Evolutionary conservation across 495 filamentous ascomycete species (phyloP).

Genomic region (Annulohypoxylon bovei): DNA sequence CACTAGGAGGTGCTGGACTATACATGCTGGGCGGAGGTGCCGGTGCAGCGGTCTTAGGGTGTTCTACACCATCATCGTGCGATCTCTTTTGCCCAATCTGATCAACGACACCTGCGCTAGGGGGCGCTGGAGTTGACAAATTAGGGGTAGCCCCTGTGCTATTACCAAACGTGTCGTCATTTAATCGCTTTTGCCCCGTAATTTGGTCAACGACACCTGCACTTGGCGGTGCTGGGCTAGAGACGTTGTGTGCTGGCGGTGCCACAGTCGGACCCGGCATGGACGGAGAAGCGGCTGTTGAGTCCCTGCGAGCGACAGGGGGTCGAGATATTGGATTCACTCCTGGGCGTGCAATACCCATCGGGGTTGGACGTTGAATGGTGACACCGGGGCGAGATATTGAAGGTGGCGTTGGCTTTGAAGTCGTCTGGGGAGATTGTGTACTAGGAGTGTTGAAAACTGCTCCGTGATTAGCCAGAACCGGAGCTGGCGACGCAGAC

Average conservation of each 20-base stretch:
- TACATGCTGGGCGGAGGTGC: conserved; percentile 19
- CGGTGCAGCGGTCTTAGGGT: background rate
- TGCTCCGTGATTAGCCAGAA: conserved; percentile 20
- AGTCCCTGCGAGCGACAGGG: conserved; percentile 33
- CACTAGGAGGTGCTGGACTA: conserved; percentile 36
- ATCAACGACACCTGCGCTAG: conserved; percentile 30
- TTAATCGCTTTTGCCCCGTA: conserved; percentile 40
- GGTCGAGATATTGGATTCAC: conserved; percentile 40
- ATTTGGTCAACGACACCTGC: conserved; percentile 48
- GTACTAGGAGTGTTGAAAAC: conserved; percentile 6
- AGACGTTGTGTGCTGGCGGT: conserved; percentile 38
- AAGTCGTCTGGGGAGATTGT: conserved; percentile 5
- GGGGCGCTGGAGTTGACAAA: conserved; percentile 27
- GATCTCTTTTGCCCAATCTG: conserved; percentile 31
- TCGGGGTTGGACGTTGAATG: conserved; percentile 45
- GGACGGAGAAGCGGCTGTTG: conserved; percentile 12
- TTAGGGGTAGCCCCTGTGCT: conserved; percentile 3
- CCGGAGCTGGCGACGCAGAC: conserved; percentile 36
- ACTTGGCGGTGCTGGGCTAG: conserved; percentile 45
- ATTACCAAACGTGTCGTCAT: conserved; percentile 23
- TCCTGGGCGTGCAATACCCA: conserved; percentile 42
- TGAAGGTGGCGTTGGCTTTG: conserved; percentile 25
- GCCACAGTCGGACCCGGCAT: conserved; percentile 6
- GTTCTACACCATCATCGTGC: conserved; percentile 10
- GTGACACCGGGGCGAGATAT: conserved; percentile 38